These are phyloP conservation scores for Ramaria rubella DNA, from an alignment of 768 basidiomycete genomes.

Conservation along the genomic window DNA sequence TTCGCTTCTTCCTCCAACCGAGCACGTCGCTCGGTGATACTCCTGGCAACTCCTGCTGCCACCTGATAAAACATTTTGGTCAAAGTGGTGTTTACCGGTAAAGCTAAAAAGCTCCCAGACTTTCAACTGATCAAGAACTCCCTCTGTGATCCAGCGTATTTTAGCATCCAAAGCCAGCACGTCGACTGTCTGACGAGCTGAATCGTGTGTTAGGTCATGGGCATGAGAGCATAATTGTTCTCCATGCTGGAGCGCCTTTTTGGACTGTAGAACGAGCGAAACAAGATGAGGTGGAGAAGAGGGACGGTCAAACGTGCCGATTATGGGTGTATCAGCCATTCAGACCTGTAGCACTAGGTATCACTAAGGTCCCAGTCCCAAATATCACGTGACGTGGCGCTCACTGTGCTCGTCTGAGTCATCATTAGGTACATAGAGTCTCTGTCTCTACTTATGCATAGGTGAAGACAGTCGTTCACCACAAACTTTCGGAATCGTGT, in stretches of 20 bases:
- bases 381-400: too few species aligned
- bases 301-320: constrained; percentile 23
- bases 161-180: constrained; percentile 75
- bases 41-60: constrained; percentile 65
- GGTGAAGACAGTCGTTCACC: too few species aligned
- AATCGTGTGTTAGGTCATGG: constrained; percentile 53
- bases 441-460: too few species aligned
- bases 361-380: too few species aligned
- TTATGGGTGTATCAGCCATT: constrained; percentile 30
- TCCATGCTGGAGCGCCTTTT: constrained; percentile 75
- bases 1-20: constrained; percentile 54
- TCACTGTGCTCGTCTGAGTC: too few species aligned
- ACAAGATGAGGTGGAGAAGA: constrained; percentile 42
- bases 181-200: constrained; percentile 61
- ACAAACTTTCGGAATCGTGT: too few species aligned
- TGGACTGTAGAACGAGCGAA: constrained; percentile 71
- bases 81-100: not conserved
- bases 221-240: constrained; percentile 69
- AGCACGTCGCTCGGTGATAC: constrained; percentile 63
- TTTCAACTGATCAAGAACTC: constrained; percentile 70
- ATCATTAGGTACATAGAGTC: too few species aligned
- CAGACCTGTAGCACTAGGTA: not conserved
- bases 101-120: constrained; percentile 30
- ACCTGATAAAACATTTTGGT: constrained; percentile 37
- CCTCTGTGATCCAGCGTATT: constrained; percentile 69